phyloP scores from a whole-genome alignment of 1,139 yeast genomes.

The Geotrichum europaeum region DNA sequence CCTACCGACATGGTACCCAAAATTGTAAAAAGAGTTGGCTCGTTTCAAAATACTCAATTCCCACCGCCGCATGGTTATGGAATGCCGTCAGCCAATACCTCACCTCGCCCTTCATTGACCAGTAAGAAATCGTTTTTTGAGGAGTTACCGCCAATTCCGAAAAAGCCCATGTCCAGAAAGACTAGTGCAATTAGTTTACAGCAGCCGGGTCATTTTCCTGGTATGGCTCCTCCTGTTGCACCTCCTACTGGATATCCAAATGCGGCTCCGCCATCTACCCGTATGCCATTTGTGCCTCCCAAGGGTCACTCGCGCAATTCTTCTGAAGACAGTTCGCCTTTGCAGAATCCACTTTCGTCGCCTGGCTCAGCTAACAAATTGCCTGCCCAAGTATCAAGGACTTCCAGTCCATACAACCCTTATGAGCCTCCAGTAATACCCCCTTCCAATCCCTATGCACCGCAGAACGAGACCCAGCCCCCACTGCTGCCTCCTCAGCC shows the following conservation, averaged over 20 bases:
- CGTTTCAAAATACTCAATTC: conserved; percentile 6
- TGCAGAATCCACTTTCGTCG: neutral
- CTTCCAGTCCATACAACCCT: conserved; percentile 9
- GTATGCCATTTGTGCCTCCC: neutral
- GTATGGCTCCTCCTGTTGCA: conserved; percentile 14
- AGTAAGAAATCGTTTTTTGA: conserved; percentile 46
- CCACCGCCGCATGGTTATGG: conserved; percentile 12
- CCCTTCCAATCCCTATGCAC: conserved; percentile 8
- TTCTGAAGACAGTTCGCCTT: neutral
- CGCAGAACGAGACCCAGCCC: neutral
- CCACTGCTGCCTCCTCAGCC: neutral
- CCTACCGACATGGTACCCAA: conserved; percentile 52
- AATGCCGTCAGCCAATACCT: neutral
- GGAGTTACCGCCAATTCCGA: conserved; percentile 42
- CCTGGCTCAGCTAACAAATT: conserved; percentile 1
- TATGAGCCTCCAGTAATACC: conserved; percentile 5
- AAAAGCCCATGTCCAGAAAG: conserved; percentile 22
- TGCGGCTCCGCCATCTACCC: neutral
- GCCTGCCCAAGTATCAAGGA: neutral
- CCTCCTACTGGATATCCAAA: conserved; percentile 20
- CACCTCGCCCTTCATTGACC: conserved; percentile 10
- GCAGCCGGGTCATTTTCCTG: conserved; percentile 7
- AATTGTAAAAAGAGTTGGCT: conserved; percentile 18
- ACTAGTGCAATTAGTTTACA: conserved; percentile 15
- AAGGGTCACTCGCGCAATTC: neutral